Evolutionary conservation across 768 basidiomycete genomes (phyloP), one percentile per base, ranked within the genome.

Genomic region (Xanthoconium purpureum): DNA sequence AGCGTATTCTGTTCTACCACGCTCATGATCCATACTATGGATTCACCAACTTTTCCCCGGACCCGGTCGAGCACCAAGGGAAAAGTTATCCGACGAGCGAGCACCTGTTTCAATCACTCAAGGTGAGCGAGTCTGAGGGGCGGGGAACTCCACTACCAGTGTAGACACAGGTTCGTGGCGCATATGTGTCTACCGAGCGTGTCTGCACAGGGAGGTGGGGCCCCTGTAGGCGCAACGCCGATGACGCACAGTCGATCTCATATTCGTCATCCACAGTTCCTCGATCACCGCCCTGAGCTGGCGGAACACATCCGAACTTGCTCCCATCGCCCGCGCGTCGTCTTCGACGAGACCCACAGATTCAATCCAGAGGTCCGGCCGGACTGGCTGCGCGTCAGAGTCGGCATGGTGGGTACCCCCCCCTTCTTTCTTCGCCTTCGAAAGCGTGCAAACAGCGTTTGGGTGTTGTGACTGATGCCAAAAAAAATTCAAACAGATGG

Each of bases 81-180:
- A 74, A 71, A 57, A 43, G 58, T 3, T 80, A 80, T 55, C 75
- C 75, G 1, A 80, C 80, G 11, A 75, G 75, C 46, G 79, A 79
- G 58, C 80, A 80, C 58, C 59, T 80, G 39, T 80, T 77, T 48
- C 78, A 80, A 53, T 73, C 79, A 24, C 68, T 78, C 62, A 79
- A 74, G 71, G 73, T 73, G 44, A 67, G 70, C 15, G 12, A 3
- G n/a, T 5, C 2, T 18, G 24, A 30, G 15, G 7, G 13, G 47
- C 18, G 8, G n/a, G 20, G n/a, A 50, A 18, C 44, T 44, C 39
- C 39, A 43, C 52, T 39, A 33, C 48, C 14, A 11, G 30, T 9
- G 37, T 28, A 20, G 36, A 33, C 29, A n/a, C 24, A 28, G 24
- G 40, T 37, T 40, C 40, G 47, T 10, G 24, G 50, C 33, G 33